Evolutionary conservation across 2,329 filamentous ascomycete genomes (phyloP).

Genomic region (Cyanodermella asteris): DNA sequence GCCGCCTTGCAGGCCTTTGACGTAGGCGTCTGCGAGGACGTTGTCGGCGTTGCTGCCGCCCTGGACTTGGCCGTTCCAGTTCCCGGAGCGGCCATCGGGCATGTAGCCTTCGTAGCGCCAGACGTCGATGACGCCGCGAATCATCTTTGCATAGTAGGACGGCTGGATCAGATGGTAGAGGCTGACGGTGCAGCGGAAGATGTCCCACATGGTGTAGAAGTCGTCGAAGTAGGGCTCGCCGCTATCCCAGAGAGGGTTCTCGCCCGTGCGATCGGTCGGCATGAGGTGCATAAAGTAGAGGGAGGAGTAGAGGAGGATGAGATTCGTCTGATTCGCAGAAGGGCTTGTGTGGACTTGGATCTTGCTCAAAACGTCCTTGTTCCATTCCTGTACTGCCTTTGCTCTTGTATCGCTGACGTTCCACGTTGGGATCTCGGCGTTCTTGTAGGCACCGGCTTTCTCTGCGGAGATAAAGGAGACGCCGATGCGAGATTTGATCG

Average conservation of each 20-base stretch:
- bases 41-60: slow-evolving; percentile 52
- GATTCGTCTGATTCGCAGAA: slow-evolving; percentile 31
- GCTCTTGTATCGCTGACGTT: slow-evolving; percentile 19
- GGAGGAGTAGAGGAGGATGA: slow-evolving; percentile 42
- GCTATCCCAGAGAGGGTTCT: slow-evolving; percentile 45
- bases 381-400: slow-evolving; percentile 36
- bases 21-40: slow-evolving; percentile 48
- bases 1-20: slow-evolving; percentile 41
- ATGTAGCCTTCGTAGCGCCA: slow-evolving; percentile 43
- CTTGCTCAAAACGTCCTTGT: slow-evolving; percentile 38
- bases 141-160: slow-evolving; percentile 37
- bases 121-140: slow-evolving; percentile 46
- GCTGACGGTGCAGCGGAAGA: slow-evolving; percentile 42
- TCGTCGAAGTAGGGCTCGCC: slow-evolving; percentile 50
- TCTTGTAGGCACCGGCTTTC: slow-evolving; percentile 37
- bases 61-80: slow-evolving; percentile 47
- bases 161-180: slow-evolving; percentile 46
- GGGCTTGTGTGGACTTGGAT: slow-evolving; percentile 41
- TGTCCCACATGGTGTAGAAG: slow-evolving; percentile 46
- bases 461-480: slow-evolving; percentile 44
- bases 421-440: slow-evolving; percentile 31
- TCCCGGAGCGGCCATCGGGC: slow-evolving; percentile 43
- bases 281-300: slow-evolving; percentile 49
- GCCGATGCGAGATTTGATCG: slow-evolving; percentile 38
- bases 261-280: slow-evolving; percentile 47